These are phyloP conservation scores for Gilbertella persicaria DNA, from an alignment of 371 early-diverging fungal species.

Conservation along the genomic window DNA sequence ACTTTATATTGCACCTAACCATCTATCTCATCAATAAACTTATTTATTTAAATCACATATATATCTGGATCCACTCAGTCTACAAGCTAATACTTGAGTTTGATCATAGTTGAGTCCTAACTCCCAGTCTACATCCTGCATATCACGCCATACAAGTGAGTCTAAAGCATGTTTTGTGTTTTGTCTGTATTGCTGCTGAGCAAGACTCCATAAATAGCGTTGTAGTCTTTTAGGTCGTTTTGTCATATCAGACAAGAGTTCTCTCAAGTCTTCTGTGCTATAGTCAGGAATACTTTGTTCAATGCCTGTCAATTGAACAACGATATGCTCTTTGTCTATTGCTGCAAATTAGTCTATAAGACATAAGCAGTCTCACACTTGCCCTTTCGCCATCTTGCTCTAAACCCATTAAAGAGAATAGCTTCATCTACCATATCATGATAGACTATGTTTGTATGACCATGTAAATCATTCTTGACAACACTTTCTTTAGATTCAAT, in stretches of 20 bases:
- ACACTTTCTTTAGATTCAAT: constrained; percentile 13
- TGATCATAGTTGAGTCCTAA: background rate
- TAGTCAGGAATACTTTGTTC: constrained; percentile 8
- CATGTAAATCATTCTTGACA: constrained; percentile 21
- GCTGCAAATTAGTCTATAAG: background rate
- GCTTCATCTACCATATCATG: constrained; percentile 25
- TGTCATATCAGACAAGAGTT: constrained; percentile 1
- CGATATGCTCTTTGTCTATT: background rate
- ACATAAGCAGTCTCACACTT: background rate
- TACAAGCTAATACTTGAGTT: background rate
- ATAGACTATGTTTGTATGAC: constrained; percentile 9
- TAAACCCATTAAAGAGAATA: constrained; percentile 34
- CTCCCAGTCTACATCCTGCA: background rate
- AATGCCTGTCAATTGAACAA: constrained; percentile 21
- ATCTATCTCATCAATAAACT: background rate
- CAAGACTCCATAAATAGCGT: background rate
- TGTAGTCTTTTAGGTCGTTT: background rate
- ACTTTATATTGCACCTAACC: background rate
- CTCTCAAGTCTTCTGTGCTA: constrained; percentile 22
- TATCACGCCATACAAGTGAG: background rate
- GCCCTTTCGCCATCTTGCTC: constrained; percentile 32
- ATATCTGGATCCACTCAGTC: background rate
- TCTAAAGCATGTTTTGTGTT: background rate
- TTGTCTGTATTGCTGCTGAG: background rate
- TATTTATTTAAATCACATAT: too few relatives aligned